These are phyloP conservation scores for Kregervanrija fluxuum DNA, from an alignment of 805 yeast genomes.

Conservation along the genomic window DNA sequence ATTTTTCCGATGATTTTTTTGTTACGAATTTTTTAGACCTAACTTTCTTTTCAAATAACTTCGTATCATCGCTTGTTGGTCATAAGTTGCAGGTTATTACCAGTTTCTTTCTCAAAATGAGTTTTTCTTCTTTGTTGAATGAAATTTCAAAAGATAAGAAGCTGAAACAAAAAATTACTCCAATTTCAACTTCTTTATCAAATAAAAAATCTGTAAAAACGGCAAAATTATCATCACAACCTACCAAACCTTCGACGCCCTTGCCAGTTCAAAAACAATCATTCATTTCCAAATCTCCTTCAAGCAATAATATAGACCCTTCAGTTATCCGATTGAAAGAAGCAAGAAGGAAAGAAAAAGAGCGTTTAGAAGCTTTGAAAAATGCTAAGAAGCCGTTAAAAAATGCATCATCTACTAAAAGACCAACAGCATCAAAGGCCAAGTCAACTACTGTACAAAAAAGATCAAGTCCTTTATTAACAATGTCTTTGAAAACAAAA, in stretches of 20 bases:
- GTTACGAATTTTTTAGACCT: too few relatives aligned
- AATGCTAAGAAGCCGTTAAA: conserved; percentile 12
- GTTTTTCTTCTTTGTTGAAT: conserved; percentile 20
- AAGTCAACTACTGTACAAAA: conserved; percentile 7
- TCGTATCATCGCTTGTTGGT: too few relatives aligned
- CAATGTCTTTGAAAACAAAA: conserved; percentile 2
- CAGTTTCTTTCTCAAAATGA: conserved; percentile 1
- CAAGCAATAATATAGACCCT: conserved; percentile 43
- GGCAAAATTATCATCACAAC: too few relatives aligned
- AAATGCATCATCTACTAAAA: neutral
- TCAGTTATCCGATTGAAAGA: conserved; percentile 67
- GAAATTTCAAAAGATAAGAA: conserved; percentile 23
- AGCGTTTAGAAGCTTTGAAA: conserved; percentile 30
- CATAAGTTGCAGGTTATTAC: too few relatives aligned
- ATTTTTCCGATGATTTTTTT: too few relatives aligned
- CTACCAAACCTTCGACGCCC: too few relatives aligned
- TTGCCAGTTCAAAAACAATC: too few relatives aligned
- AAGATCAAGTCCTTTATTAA: neutral
- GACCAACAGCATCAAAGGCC: conserved; percentile 6
- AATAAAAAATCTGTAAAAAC: too few relatives aligned
- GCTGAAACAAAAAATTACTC: conserved; percentile 1
- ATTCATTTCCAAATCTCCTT: neutral
- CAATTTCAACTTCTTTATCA: neutral
- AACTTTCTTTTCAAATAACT: too few relatives aligned
- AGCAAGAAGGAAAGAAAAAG: conserved; percentile 50